These are phyloP conservation scores for Aspergillus leporis DNA, from an alignment of 495 filamentous ascomycete genomes.

Conservation along the genomic window DNA sequence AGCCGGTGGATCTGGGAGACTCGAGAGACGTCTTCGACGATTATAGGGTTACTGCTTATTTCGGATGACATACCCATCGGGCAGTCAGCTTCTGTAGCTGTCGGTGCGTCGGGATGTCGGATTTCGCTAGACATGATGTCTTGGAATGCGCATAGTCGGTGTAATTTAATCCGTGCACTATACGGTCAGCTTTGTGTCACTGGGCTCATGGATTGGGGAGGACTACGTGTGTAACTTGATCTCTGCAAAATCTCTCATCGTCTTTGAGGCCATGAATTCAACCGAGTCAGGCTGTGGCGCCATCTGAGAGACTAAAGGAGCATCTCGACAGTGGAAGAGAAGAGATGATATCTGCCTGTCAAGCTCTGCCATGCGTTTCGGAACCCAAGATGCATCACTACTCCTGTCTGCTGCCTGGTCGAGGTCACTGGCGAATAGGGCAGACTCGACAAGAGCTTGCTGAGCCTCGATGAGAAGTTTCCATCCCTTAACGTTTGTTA, in stretches of 20 bases:
- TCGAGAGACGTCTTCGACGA: constrained; percentile 1
- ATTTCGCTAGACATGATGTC: constrained; percentile 27
- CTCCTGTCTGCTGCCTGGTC: constrained; percentile 16
- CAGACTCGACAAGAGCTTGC: constrained; percentile 44
- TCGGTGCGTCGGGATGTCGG: not conserved
- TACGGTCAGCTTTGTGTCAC: not conserved
- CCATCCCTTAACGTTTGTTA: no score
- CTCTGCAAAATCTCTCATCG: constrained; percentile 43
- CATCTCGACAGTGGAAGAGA: constrained; percentile 14
- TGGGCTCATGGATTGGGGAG: not conserved
- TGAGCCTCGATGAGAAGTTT: constrained; percentile 47
- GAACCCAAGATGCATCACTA: constrained; percentile 28
- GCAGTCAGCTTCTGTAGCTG: not conserved
- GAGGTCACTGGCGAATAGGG: constrained; percentile 47
- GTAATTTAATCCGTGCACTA: constrained; percentile 51
- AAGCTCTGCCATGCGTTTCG: constrained; percentile 41
- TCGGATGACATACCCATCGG: not conserved
- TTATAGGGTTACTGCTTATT: not conserved
- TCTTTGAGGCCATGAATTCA: constrained; percentile 36
- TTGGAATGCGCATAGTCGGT: constrained; percentile 51
- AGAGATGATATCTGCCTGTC: constrained; percentile 28
- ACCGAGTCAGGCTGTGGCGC: constrained; percentile 5
- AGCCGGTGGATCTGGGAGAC: constrained; percentile 1
- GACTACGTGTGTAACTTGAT: constrained; percentile 50
- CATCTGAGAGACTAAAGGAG: constrained; percentile 4